These are phyloP conservation scores for Suillus decipiens DNA, from an alignment of 768 basidiomycete species.

Conservation along the genomic window DNA sequence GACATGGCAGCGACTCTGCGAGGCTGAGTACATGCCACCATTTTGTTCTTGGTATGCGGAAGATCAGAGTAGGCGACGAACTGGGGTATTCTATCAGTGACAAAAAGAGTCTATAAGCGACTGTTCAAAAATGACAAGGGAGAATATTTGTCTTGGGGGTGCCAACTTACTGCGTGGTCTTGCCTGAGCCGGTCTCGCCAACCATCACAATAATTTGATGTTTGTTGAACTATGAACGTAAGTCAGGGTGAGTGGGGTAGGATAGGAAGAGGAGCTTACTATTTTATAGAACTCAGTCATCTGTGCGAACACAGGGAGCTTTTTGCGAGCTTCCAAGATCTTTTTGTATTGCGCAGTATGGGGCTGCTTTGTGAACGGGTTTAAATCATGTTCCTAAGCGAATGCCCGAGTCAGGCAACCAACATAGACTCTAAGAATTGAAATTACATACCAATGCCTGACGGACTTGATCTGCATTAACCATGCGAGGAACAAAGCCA, in stretches of 20 bases:
- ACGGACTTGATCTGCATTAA: conserved; percentile 65
- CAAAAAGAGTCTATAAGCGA: conserved; percentile 28
- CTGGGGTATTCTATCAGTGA: conserved; percentile 80
- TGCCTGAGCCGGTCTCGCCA: conserved; percentile 94
- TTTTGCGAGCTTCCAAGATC: conserved; percentile 82
- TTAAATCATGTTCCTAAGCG: conserved; percentile 70
- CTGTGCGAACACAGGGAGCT: conserved; percentile 87
- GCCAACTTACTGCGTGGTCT: conserved; percentile 85
- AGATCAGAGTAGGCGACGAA: conserved; percentile 94
- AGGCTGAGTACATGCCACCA: conserved; percentile 97
- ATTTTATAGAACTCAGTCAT: conserved; percentile 93
- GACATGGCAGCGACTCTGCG: conserved; percentile 97
- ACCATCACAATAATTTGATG: conserved; percentile 89
- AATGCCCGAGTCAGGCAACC: not conserved
- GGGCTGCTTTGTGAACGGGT: conserved; percentile 86
- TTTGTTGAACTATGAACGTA: conserved; percentile 23
- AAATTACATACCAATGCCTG: conserved; percentile 62
- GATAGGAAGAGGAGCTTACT: conserved; percentile 48
- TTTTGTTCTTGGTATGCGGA: conserved; percentile 85
- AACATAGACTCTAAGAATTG: not conserved
- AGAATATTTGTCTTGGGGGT: conserved; percentile 21
- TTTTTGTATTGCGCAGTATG: conserved; percentile 81
- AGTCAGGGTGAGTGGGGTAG: not conserved
- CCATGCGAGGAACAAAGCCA: conserved; percentile 74
- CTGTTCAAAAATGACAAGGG: conserved; percentile 23